phyloP scores from a whole-genome alignment of 306 rosid species.

The Myrica gale region DNA sequence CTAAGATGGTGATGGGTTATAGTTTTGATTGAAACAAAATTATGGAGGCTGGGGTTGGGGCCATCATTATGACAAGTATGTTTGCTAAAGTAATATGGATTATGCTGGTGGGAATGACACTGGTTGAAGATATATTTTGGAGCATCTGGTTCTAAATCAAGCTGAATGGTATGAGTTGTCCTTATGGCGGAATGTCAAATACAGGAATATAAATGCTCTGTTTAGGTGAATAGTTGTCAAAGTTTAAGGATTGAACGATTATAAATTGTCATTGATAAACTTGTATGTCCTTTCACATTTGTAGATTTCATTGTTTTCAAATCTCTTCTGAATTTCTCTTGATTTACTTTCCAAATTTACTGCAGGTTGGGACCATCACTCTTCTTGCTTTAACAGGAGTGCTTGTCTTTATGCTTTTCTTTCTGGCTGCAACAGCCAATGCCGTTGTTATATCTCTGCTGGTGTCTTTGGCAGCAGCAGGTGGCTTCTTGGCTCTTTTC shows the following conservation, averaged over 20 bases:
- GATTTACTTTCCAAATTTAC: conserved; percentile 20
- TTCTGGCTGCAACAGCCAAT: conserved; percentile 74
- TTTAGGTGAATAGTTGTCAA: neutral
- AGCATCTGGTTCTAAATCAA: neutral
- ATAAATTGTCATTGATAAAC: neutral
- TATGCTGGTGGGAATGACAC: neutral
- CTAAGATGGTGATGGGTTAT: neutral
- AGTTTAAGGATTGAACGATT: neutral
- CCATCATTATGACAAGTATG: neutral
- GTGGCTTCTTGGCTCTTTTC: conserved; percentile 94
- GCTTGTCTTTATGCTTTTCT: conserved; percentile 80
- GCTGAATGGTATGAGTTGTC: neutral
- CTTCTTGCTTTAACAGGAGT: conserved; percentile 69
- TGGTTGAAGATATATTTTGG: neutral
- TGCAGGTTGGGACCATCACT: conserved; percentile 74
- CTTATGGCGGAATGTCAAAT: neutral
- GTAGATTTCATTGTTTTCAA: neutral
- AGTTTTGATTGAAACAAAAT: neutral
- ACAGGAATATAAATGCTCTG: neutral
- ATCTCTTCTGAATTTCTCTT: neutral
- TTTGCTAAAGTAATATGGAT: neutral
- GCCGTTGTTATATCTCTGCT: conserved; percentile 69
- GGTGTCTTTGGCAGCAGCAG: conserved; percentile 79
- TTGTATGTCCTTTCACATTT: neutral
- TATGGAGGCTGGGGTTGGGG: neutral